These are phyloP conservation scores for Dictyophora rubrovolvata DNA, from an alignment of 768 basidiomycete species.

Conservation along the genomic window DNA sequence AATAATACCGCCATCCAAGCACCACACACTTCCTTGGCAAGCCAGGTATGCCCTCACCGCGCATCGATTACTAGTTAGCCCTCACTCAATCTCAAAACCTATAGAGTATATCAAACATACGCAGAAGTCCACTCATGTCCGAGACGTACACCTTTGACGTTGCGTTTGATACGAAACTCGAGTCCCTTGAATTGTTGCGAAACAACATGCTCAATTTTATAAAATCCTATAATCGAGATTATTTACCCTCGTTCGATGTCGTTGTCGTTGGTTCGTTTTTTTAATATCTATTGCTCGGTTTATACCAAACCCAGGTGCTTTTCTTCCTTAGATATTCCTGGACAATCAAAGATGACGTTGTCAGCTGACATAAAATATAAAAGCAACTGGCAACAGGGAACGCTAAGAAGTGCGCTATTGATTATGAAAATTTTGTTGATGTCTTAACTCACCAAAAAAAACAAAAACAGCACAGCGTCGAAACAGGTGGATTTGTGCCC, in stretches of 20 bases:
- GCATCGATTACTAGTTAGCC: background rate
- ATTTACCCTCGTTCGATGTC: slow-evolving; percentile 65
- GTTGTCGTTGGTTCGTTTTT: slow-evolving; percentile 42
- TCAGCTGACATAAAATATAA: slow-evolving; percentile 83
- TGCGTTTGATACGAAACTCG: slow-evolving; percentile 64
- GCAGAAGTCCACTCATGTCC: slow-evolving; percentile 65
- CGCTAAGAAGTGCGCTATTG: slow-evolving; percentile 44
- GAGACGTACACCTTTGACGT: slow-evolving; percentile 81
- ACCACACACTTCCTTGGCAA: slow-evolving; percentile 53
- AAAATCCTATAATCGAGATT: slow-evolving; percentile 62
- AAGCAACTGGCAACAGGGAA: slow-evolving; percentile 74
- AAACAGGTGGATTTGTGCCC: slow-evolving; percentile 87
- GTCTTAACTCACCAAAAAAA: background rate
- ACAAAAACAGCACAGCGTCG: slow-evolving; percentile 52
- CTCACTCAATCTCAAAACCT: background rate
- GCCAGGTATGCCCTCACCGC: slow-evolving; percentile 29
- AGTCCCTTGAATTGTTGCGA: slow-evolving; percentile 68
- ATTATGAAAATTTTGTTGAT: background rate
- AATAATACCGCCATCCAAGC: slow-evolving; percentile 58
- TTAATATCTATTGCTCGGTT: background rate
- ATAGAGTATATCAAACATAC: slow-evolving; percentile 62
- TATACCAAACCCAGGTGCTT: background rate
- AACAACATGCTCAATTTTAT: slow-evolving; percentile 74
- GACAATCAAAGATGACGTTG: slow-evolving; percentile 67
- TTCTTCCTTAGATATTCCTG: slow-evolving; percentile 53